Percentiles rank a stretch among this genome's conserved stretches.
Evolutionary conservation across 108 stramenopile genomes (phyloP).

Genomic region (Tribonema minus): DNA sequence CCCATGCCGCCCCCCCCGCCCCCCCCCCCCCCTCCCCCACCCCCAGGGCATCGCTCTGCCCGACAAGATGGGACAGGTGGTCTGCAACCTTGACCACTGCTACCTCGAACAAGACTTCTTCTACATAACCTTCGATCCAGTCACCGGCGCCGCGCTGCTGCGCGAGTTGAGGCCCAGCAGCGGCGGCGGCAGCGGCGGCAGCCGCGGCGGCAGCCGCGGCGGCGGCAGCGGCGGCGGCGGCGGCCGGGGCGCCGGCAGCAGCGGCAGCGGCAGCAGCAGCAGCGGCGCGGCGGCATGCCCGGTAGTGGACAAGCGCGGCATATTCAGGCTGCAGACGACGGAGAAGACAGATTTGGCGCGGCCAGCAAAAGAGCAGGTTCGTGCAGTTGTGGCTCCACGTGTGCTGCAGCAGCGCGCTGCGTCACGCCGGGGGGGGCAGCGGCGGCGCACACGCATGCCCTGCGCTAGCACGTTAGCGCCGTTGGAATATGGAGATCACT

Average conservation of each 20-base stretch:
- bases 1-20: background rate
- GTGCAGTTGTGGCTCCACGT: no score
- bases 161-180: background rate
- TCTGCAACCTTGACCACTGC: background rate
- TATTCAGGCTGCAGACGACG: background rate
- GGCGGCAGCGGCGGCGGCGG: background rate
- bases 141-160: background rate
- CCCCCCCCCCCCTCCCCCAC: background rate
- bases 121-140: background rate
- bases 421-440: no score
- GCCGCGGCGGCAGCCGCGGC: background rate
- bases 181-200: background rate
- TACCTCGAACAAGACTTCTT: background rate
- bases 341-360: background rate
- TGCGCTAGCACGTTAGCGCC: no score
- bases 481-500: no score
- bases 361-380: background rate
- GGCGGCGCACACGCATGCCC: no score
- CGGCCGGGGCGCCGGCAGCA: background rate
- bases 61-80: background rate
- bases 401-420: no score
- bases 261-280: background rate
- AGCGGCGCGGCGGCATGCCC: no score
- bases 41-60: background rate
- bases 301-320: background rate